Conservation (phyloP, 2,329 filamentous ascomycete genomes). For the Hymenoscyphus albidus region DNA sequence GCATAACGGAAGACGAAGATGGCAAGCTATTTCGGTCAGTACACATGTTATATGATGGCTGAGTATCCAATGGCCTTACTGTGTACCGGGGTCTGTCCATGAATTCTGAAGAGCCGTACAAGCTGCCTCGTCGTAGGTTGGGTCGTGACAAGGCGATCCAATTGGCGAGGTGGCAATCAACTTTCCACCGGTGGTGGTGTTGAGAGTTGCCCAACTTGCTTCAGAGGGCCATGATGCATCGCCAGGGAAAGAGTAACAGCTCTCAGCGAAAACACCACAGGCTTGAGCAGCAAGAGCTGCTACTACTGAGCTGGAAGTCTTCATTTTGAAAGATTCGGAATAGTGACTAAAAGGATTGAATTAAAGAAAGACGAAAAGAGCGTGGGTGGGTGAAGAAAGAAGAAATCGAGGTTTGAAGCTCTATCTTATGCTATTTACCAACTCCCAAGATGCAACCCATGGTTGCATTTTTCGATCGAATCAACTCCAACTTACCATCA, state of each 20-base stretch:
- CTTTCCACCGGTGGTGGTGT: constrained; percentile 18
- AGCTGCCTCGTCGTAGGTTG: constrained; percentile 20
- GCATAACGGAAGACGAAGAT: constrained; percentile 42
- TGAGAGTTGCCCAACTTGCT: constrained; percentile 17
- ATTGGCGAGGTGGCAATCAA: constrained; percentile 19
- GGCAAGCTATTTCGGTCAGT: constrained; percentile 28
- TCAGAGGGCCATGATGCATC: constrained; percentile 21
- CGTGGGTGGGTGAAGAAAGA: neutral
- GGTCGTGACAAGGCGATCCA: constrained; percentile 20
- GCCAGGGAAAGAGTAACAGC: constrained; percentile 20
- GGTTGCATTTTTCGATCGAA: neutral
- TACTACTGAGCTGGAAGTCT: neutral
- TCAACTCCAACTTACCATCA: neutral
- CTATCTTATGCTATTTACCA: neutral
- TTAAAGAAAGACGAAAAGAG: neutral
- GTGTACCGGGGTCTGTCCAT: constrained; percentile 14
- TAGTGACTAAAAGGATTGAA: neutral
- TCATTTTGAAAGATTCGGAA: neutral
- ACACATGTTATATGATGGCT: neutral
- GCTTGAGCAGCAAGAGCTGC: neutral
- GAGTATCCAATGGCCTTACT: constrained; percentile 10
- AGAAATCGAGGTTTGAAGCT: neutral
- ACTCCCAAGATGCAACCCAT: neutral
- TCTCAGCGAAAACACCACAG: neutral
- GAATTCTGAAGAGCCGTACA: constrained; percentile 17